Evolutionary conservation across 441 rosid species (phyloP).

Genomic region (Brassica hybrid): DNA sequence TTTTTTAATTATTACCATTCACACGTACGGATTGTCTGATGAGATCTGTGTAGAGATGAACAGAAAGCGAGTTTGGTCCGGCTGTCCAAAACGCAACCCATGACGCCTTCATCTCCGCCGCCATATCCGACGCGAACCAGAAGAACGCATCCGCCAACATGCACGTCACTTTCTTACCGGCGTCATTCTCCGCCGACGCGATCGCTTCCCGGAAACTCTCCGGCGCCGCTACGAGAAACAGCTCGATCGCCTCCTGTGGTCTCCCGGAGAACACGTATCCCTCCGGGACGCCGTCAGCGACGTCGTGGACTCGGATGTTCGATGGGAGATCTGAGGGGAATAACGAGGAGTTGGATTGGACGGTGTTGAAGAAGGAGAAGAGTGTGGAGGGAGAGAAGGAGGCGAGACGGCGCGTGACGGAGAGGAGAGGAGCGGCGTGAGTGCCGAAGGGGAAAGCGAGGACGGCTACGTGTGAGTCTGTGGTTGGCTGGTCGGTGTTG

Average conservation of each 20-base stretch:
- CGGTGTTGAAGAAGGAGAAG: constrained; percentile 61
- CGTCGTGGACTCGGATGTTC: constrained; percentile 47
- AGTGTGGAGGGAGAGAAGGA: constrained; percentile 42
- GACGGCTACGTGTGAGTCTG: constrained; percentile 49
- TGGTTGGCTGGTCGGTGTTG: constrained; percentile 24
- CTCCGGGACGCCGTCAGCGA: constrained; percentile 54
- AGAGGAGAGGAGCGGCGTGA: constrained; percentile 56
- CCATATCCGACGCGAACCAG: constrained; percentile 52
- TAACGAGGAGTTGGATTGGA: constrained; percentile 40
- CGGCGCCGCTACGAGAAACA: constrained; percentile 60
- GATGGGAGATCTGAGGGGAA: constrained; percentile 22
- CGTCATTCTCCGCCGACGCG: constrained; percentile 50
- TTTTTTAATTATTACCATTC: constrained; percentile 19
- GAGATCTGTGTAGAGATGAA: constrained; percentile 51
- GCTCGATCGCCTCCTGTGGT: constrained; percentile 57
- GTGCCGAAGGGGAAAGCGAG: constrained; percentile 60
- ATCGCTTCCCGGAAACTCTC: constrained; percentile 47
- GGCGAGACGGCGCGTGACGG: constrained; percentile 50
- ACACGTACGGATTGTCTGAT: constrained; percentile 38
- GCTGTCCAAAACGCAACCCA: constrained; percentile 62
- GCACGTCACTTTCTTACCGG: constrained; percentile 52
- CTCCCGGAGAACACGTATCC: constrained; percentile 50
- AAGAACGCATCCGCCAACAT: constrained; percentile 65
- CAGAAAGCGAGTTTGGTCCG: constrained; percentile 48
- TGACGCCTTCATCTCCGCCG: constrained; percentile 40